A percentile compares a stretch with the other conserved stretches of the same genome.
Evolutionary conservation across 345 rosid species (phyloP).

Genomic region (Syzygium aqueum): DNA sequence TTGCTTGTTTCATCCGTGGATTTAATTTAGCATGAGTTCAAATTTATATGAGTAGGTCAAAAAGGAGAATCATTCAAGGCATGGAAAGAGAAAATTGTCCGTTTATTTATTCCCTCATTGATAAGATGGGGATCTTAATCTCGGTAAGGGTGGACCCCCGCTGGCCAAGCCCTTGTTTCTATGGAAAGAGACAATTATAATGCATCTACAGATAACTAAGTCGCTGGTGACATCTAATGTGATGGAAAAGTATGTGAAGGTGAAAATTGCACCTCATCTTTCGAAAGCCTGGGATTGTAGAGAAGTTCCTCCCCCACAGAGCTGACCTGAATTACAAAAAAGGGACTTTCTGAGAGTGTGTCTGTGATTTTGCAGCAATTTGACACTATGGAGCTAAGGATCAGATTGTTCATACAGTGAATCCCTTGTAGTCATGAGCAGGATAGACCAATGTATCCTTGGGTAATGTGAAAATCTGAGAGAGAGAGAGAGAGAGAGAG

Average conservation of each 20-base stretch:
- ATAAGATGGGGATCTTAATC: not conserved
- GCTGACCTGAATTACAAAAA: constrained; percentile 45
- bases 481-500: not conserved
- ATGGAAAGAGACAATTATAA: not conserved
- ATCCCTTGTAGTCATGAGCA: constrained; percentile 93
- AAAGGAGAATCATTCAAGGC: not conserved
- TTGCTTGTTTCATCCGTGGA: not conserved
- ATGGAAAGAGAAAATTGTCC: not conserved
- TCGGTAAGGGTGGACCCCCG: not conserved
- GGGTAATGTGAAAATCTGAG: constrained; percentile 80
- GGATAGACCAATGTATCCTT: constrained; percentile 86
- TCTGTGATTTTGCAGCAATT: not conserved
- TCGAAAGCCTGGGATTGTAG: constrained; percentile 70
- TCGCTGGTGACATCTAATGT: not conserved
- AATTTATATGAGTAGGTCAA: not conserved
- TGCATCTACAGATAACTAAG: not conserved
- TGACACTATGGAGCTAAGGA: not conserved
- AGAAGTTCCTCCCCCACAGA: constrained; percentile 85
- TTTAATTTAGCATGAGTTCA: not conserved
- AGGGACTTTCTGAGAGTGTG: not conserved
- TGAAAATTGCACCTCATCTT: constrained; percentile 50
- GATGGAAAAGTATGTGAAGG: not conserved
- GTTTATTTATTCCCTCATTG: not conserved
- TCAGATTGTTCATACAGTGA: constrained; percentile 36
- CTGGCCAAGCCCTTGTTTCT: not conserved